Percentiles rank a stretch among this genome's conserved stretches.
Evolutionary conservation across 176 grass and related monocot species (phyloP).

Genomic region (Zea mays): DNA sequence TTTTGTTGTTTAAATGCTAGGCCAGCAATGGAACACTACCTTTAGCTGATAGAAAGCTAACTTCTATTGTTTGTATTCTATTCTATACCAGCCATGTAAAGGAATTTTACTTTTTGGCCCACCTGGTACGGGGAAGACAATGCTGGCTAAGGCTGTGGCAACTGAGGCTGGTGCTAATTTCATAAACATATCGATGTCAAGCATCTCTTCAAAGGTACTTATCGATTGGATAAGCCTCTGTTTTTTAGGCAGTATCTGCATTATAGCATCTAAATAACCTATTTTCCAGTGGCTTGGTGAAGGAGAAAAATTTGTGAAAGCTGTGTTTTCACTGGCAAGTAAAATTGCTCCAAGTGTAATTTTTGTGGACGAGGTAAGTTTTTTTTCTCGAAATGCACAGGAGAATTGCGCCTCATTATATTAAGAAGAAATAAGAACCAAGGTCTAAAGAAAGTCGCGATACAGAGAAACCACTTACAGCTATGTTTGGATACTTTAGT

Average conservation of each 20-base stretch:
- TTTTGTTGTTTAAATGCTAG: not conserved
- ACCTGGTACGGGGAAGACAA: constrained; percentile 94
- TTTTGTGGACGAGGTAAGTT: too few relatives aligned
- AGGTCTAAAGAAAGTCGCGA: too few relatives aligned
- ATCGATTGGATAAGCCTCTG: constrained; percentile 15
- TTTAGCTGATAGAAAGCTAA: constrained; percentile 3
- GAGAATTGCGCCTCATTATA: too few relatives aligned
- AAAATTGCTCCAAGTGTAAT: constrained; percentile 97
- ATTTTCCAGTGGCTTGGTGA: constrained; percentile 96
- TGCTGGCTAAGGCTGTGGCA: constrained; percentile 98
- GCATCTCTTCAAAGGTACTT: constrained; percentile 91
- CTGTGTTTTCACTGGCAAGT: constrained; percentile 91
- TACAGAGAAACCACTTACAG: too few relatives aligned
- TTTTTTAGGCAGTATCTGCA: constrained; percentile 12
- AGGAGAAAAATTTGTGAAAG: constrained; percentile 96
- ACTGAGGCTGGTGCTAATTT: constrained; percentile 99
- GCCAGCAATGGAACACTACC: not conserved
- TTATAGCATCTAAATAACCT: constrained; percentile 37
- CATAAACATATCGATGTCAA: constrained; percentile 99
- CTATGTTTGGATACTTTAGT: too few relatives aligned
- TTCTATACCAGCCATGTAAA: constrained; percentile 71
- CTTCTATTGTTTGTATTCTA: not conserved
- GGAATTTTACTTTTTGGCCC: constrained; percentile 98
- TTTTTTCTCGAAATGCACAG: too few relatives aligned
- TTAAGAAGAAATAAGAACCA: too few relatives aligned